These are phyloP conservation scores for Suillus luteus DNA, from an alignment of 768 basidiomycete species.

Conservation along the genomic window DNA sequence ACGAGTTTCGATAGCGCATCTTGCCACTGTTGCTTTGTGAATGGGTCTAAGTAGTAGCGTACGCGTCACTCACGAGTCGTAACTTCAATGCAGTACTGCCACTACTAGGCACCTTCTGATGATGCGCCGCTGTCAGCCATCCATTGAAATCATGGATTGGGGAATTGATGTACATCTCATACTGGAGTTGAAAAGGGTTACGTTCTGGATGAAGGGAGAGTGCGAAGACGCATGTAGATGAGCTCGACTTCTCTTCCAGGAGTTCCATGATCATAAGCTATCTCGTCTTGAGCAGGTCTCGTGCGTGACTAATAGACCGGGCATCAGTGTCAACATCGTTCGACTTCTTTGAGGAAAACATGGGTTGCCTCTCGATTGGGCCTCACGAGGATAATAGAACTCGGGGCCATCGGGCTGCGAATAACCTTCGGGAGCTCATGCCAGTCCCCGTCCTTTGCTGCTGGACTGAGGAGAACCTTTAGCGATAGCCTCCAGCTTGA, in stretches of 20 bases:
- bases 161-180: neutral
- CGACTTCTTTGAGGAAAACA: neutral
- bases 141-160: neutral
- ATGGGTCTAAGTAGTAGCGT: neutral
- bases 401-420: neutral
- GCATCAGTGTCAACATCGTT: neutral
- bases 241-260: neutral
- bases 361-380: neutral
- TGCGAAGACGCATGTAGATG: neutral
- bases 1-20: slow-evolving; percentile 1
- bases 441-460: neutral
- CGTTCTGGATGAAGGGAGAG: neutral
- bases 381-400: neutral
- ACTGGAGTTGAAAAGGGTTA: neutral
- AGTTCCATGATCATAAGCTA: neutral
- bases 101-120: too few relatives aligned
- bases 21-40: neutral
- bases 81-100: neutral
- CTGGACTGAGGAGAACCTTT: neutral
- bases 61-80: neutral
- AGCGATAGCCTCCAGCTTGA: neutral
- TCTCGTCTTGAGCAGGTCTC: neutral
- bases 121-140: too few relatives aligned
- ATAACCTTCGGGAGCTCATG: neutral
- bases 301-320: neutral